Conservation (phyloP, 2,329 filamentous ascomycete species). For the Cryphonectria radicalis region DNA sequence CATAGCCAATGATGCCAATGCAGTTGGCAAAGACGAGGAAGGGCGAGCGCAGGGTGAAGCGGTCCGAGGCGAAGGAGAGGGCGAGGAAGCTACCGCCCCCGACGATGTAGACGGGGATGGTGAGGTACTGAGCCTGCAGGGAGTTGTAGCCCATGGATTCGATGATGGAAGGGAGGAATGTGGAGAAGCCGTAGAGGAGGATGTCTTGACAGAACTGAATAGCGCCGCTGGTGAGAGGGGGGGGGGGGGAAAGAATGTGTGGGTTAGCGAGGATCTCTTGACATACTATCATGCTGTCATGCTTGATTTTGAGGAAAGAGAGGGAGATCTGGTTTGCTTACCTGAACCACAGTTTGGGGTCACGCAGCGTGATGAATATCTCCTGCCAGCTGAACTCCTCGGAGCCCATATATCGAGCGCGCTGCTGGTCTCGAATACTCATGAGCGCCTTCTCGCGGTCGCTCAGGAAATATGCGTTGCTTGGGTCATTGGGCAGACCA, state of each 20-base stretch:
- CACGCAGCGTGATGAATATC: constrained; percentile 49
- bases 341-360: constrained; percentile 57
- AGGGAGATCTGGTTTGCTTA: constrained; percentile 32
- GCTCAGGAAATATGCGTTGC: constrained; percentile 64
- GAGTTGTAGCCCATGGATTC: constrained; percentile 54
- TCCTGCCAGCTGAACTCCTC: constrained; percentile 56
- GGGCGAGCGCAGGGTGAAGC: constrained; percentile 38
- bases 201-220: constrained; percentile 59
- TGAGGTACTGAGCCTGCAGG: constrained; percentile 57
- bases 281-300: background rate
- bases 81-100: constrained; percentile 51
- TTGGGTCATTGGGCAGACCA: constrained; percentile 62
- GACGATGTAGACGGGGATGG: constrained; percentile 60
- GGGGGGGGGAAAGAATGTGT: background rate
- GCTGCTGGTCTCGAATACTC: constrained; percentile 42
- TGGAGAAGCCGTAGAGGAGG: constrained; percentile 60
- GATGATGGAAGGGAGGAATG: constrained; percentile 61
- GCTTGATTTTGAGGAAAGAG: constrained; percentile 18
- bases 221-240: constrained; percentile 35
- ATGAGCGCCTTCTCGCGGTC: constrained; percentile 62
- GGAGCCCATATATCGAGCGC: constrained; percentile 52
- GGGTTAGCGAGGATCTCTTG: background rate
- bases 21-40: constrained; percentile 62
- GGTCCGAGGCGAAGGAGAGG: constrained; percentile 52
- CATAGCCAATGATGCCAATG: constrained; percentile 53